Conservation (phyloP, 2,329 filamentous ascomycete species). For the Ophiocordyceps unilateralis region DNA sequence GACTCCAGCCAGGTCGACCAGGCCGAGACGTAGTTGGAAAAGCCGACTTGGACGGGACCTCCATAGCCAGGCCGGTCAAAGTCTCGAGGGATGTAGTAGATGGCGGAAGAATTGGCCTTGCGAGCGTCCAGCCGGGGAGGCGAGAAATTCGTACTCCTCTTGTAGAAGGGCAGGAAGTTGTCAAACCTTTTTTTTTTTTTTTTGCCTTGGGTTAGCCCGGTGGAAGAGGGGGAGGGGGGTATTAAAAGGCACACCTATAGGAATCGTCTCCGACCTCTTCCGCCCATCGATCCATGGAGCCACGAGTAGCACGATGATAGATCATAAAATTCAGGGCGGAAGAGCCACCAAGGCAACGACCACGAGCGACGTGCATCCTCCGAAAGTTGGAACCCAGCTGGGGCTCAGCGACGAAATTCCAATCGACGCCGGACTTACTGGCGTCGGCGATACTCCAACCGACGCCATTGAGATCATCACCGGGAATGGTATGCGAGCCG, state of each 20-base stretch:
- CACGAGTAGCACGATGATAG: conserved; percentile 13
- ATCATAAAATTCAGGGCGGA: conserved; percentile 20
- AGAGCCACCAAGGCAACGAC: conserved; percentile 20
- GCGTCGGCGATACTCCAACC: neutral
- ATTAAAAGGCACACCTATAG: conserved; percentile 4
- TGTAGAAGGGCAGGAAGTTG: conserved; percentile 11
- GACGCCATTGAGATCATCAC: conserved; percentile 6
- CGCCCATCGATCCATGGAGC: conserved; percentile 13
- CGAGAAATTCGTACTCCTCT: conserved; percentile 10
- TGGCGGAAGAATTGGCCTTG: conserved; percentile 7
- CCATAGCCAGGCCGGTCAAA: conserved; percentile 6
- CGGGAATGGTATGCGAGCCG: conserved; percentile 9
- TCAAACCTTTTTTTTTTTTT: conserved; percentile 2
- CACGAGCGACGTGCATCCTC: conserved; percentile 17
- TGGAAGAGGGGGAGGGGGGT: no score
- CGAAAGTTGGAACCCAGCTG: conserved; percentile 6
- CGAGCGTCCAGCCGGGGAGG: conserved; percentile 7
- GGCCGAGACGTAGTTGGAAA: conserved; percentile 9
- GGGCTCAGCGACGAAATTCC: neutral
- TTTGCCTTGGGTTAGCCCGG: no score
- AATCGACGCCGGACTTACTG: neutral
- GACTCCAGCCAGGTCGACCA: conserved; percentile 8
- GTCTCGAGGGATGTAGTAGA: conserved; percentile 9
- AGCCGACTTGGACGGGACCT: conserved; percentile 11
- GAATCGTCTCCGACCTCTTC: conserved; percentile 11